Conservation (phyloP, 768 basidiomycete species). For the Macrocybe gigantea region DNA sequence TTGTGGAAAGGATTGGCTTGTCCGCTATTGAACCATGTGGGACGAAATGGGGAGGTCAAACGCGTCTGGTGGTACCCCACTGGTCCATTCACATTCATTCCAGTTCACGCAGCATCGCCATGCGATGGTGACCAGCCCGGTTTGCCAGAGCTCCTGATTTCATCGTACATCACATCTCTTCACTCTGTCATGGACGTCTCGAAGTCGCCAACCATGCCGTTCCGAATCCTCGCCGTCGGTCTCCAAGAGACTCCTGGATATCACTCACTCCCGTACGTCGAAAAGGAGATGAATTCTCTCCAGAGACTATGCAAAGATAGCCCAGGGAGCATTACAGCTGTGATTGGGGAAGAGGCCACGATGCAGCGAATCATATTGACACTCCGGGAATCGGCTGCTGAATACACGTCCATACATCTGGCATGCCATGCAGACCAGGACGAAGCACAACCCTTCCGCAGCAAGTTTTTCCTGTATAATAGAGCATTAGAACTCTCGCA, state of each 20-base stretch:
- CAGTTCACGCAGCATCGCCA: conserved; percentile 15
- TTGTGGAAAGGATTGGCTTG: conserved; percentile 16
- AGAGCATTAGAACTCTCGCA: conserved; percentile 13
- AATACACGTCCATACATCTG: conserved; percentile 21
- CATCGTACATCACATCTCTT: conserved; percentile 16
- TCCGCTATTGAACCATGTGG: conserved; percentile 15
- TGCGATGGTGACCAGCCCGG: conserved; percentile 2
- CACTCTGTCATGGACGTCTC: conserved; percentile 3
- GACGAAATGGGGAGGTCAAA: not conserved
- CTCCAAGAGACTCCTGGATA: conserved; percentile 9
- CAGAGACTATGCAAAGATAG: not conserved
- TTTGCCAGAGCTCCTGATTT: conserved; percentile 6
- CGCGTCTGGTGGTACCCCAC: conserved; percentile 13
- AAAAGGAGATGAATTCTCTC: conserved; percentile 6
- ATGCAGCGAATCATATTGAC: not conserved
- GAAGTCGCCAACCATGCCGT: not conserved
- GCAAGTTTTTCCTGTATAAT: conserved; percentile 16
- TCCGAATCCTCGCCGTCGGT: conserved; percentile 7
- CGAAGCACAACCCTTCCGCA: conserved; percentile 15
- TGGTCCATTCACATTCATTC: conserved; percentile 16
- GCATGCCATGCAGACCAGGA: conserved; percentile 31
- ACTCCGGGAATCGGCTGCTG: conserved; percentile 7
- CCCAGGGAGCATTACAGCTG: not conserved
- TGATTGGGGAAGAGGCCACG: conserved; percentile 6
- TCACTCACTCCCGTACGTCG: conserved; percentile 4